Evolutionary conservation across 179 eudicot species (phyloP), one percentile per base, ranked within the genome.

Genomic region (Spinacia oleracea): DNA sequence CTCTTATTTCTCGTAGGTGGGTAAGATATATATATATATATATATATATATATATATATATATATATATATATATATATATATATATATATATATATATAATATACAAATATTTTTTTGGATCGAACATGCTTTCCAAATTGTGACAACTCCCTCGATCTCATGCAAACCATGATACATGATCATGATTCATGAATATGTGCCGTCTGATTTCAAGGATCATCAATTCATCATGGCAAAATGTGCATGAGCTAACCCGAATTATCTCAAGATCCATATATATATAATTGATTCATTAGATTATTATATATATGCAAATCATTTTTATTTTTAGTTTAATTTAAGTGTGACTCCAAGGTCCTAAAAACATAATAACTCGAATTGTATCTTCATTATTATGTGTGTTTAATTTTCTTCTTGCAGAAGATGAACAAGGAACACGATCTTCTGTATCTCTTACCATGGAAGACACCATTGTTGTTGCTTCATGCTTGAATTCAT

Each of bases 271-370:
- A 66, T 66, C 46, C 70, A 66, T 31, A 31, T 25, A 23, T 45
- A n/a, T n/a, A n/a, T 35, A 35, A 6, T 70, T 59, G 69, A 46
- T 45, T 43, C 21, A 55, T 58, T n/a, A 51, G 27, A 55, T 76
- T 62, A 31, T n/a, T n/a, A n/a, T n/a, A n/a, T n/a, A n/a, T 76
- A 64, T 46, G 5, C 60, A 42, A 15, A 43, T 75, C 9, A n/a
- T 25, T 38, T 35, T 2, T 38, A 2, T 20, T 40, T 10, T n/a
- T 40, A 40, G 29, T 40, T n/a, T 42, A 42, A 11, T 16, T 20
- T 78, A 86, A 2, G 88, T 86, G 53, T 83, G 88, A 70, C 82
- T 81, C 88, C 86, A 86, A 6, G 84, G 78, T 6, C 88, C 83
- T 38, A 86, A 65, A 76, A 86, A 86, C 86, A 86, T 78, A 23